Evolutionary conservation across 768 basidiomycete genomes (phyloP).

Genomic region (Mycena galericulata): DNA sequence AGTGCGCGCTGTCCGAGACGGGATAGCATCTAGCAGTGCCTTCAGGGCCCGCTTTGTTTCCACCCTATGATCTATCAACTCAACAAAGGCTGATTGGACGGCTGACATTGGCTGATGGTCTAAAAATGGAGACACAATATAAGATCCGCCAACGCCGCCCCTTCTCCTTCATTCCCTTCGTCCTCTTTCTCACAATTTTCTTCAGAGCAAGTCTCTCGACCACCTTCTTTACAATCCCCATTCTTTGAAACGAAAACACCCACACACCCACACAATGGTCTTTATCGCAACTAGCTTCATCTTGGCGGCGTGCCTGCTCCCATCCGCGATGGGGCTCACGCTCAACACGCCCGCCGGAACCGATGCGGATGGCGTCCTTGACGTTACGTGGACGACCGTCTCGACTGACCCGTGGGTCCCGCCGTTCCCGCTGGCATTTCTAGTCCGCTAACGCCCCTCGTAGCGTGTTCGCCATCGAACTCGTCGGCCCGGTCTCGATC

Average conservation of each 20-base stretch:
- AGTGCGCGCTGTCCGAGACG: too few species aligned
- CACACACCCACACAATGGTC: slow-evolving; percentile 19
- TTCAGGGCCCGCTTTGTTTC: too few species aligned
- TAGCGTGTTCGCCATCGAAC: slow-evolving; percentile 4
- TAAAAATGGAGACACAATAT: too few species aligned
- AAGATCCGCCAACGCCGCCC: too few species aligned
- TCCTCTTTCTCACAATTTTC: not conserved
- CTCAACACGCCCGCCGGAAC: slow-evolving; percentile 21
- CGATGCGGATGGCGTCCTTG: slow-evolving; percentile 1
- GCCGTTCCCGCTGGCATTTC: not conserved
- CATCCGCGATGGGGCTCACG: slow-evolving; percentile 32
- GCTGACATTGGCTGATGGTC: too few species aligned
- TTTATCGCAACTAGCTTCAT: slow-evolving; percentile 25
- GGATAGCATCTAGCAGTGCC: too few species aligned
- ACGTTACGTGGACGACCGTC: slow-evolving; percentile 18
- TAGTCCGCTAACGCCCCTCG: not conserved
- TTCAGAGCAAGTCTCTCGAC: slow-evolving; percentile 24
- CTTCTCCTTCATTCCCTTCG: too few species aligned
- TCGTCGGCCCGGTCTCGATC: not conserved
- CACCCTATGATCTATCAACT: too few species aligned
- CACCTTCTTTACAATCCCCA: not conserved
- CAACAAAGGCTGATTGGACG: too few species aligned
- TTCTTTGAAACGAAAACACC: too few species aligned
- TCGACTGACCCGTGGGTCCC: slow-evolving; percentile 24
- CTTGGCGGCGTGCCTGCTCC: slow-evolving; percentile 23